Evolutionary conservation across 2,329 filamentous ascomycete species (phyloP).

Genomic region (Coccinonectria pachysandricola): DNA sequence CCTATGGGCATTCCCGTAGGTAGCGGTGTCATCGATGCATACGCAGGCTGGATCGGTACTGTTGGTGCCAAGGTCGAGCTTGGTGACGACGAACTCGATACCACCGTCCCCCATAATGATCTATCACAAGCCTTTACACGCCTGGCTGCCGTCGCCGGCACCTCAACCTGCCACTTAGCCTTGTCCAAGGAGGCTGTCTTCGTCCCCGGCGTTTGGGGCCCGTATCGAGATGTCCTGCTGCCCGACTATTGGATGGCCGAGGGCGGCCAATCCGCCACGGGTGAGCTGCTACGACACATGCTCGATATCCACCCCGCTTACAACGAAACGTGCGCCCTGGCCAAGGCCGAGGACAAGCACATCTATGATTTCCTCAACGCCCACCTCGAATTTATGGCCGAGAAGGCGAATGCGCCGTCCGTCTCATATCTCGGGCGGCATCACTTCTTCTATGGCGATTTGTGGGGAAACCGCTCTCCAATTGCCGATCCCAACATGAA

Average conservation of each 20-base stretch:
- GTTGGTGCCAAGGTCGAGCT: slow-evolving; percentile 93
- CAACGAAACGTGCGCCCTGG: slow-evolving; percentile 65
- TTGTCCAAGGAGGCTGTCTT: slow-evolving; percentile 93
- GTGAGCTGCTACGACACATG: slow-evolving; percentile 87
- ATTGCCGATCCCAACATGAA: slow-evolving; percentile 90
- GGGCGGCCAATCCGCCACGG: slow-evolving; percentile 91
- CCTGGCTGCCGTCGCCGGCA: slow-evolving; percentile 87
- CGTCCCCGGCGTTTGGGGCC: slow-evolving; percentile 92
- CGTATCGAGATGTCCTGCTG: slow-evolving; percentile 87
- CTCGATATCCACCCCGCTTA: slow-evolving; percentile 92
- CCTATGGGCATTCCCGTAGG: slow-evolving; percentile 83
- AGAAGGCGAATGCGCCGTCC: slow-evolving; percentile 58
- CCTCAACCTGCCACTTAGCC: slow-evolving; percentile 92
- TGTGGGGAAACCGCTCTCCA: slow-evolving; percentile 93
- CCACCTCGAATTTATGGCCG: slow-evolving; percentile 67
- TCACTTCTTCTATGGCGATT: slow-evolving; percentile 96
- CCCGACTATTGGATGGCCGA: slow-evolving; percentile 95
- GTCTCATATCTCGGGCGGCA: slow-evolving; percentile 83
- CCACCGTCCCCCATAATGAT: slow-evolving; percentile 64
- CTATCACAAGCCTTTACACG: slow-evolving; percentile 88
- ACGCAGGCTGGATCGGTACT: slow-evolving; percentile 96
- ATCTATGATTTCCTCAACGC: slow-evolving; percentile 94
- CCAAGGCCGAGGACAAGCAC: slow-evolving; percentile 73
- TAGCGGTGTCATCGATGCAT: slow-evolving; percentile 94
- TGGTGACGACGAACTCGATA: slow-evolving; percentile 53